Evolutionary conservation across 352 stramenopile genomes (phyloP), one percentile per base, ranked within the genome.

Genomic region (Phytopythium vexans): DNA sequence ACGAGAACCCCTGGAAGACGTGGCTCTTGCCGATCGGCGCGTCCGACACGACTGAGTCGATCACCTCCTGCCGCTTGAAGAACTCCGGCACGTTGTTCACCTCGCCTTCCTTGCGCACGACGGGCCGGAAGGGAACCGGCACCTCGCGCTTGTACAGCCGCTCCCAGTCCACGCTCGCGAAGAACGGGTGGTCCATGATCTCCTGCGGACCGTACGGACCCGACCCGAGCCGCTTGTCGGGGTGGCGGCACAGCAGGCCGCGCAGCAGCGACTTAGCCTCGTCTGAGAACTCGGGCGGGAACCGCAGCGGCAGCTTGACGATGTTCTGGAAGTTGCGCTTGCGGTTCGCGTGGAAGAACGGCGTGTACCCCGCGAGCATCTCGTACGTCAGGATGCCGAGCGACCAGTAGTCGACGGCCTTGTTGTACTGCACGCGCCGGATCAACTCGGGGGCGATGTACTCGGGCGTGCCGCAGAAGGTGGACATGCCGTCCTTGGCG

Each of bases 261-360:
- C 74, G 77, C n/a, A 96, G 44, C 8, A 96, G 54, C 1, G 75
- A 86, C 34, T 82, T 74, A 0, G 85, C 86, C 32, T 92, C 72
- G 33, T 90, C 74, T 9, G 84, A 93, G 50, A 96, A 85, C 43
- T 89, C 72, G 31, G 58, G 72, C 33, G 86, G 83, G 41, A 93
- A 83, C 7, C 77, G 75, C 33, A 94, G 50, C 45, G 78, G 77
- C 39, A 88, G 66, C 49, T 88, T 81, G 21, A 92, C 66, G 48
- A 96, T 95, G 60, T 94, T 92, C 47, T 90, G 77, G 60, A 95
- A 96, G 56, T 94, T 94, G 50, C 81, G 73, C 57, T 94, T 85
- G 31, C 75, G 74, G 57, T 91, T 89, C 48, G 72, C 50, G 58
- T 90, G 68, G 61, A 75, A 92, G 59, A 90, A 95, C 16, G 85